Base-by-base conservation (phyloP, 768 basidiomycete genomes). In the Scleroderma bovista region DNA sequence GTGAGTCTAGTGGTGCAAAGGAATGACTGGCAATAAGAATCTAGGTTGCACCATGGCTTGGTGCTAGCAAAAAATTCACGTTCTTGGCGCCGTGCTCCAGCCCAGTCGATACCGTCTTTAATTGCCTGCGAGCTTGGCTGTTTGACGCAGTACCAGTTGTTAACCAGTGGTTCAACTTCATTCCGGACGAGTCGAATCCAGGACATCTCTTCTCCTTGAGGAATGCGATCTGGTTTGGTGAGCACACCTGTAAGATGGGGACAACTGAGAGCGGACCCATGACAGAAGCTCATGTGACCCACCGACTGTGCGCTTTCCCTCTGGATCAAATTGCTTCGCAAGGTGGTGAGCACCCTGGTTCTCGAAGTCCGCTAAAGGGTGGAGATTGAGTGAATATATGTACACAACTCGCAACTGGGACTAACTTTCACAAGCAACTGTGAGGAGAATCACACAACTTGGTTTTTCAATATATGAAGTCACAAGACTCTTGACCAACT, bases 1-100 rank as follows among this genome's bases (percentile, higher is more conserved):
- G 80, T 78, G 1, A 88, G 69, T 45, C 76, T 79, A 19, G 50
- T 53, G 0, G 86, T 88, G 2, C 83, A 69, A 1, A 88, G 62
- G 46, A 77, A 79, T 7, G 70, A 71, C 50, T 77, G 75, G 51
- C 78, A 77, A 13, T 72, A 63, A 0, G 62, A 15, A 9, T 81
- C 81, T 2, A 87, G 66, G 7, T 40, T 52, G 1, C 56, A 56
- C 75, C 76, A 78, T 1, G 73, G 75, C 6, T 48, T 3, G 0
- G 65, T 69, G 1, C 44, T 54, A 2, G 45, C 31, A 54, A 77
- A 77, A 47, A 71, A 76, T 1, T 42, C 39, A 2, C 48, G 42
- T 51, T 76, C 76, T 1, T 49, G 44, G n/a, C 48, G 53, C n/a
- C 75, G 65, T 3, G 73, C 69, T 8, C 64, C 56, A 10, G 53